Evolutionary conservation across 176 grass and related monocot species (phyloP), one percentile per base, ranked within the genome.

Genomic region (Triticum turgidum): DNA sequence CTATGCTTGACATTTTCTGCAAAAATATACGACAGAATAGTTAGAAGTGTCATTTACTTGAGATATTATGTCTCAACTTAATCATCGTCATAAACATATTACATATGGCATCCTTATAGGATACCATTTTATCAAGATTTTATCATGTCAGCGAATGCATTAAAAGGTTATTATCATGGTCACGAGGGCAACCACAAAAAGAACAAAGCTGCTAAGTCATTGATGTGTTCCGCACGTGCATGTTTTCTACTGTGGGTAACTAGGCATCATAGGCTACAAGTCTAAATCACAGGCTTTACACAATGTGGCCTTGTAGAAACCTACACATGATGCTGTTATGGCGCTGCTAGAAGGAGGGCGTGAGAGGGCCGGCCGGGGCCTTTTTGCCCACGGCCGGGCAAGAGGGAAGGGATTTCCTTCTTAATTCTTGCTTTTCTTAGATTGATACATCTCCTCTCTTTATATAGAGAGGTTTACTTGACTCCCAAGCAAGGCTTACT

Each of bases 1-100:
- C 89, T 86, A 98, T 98, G 92, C 96, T 98, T 54, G 96, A 98
- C 96, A 98, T 98, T 98, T 98, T 98, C 96, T 98, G 93, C 69
- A 93, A 84, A 80, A 81, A 51, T 39, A 72, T 41, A 88, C 27
- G 17, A 83, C 18, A 69, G 27, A 78, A 24, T 24, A 72, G 37
- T 69, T 76, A 85, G 81, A 59, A 73, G 66, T 14, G n/a, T 62
- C 27, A 59, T 68, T 81, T 67, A 80, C 12, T 87, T 74, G 17
- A 81, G 71, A 83, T 33, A 54, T 51, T 71, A 75, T 56, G 25
- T 77, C 73, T 56, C 73, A 52, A 47, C 27, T 77, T 77, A 76
- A 76, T 75, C 44, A 51, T 15, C 14, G 7, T 30, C 73, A 76
- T 76, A 76, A 76, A 27, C 42, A 29, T 15, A 77, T 56, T 7